These are phyloP conservation scores for Thozetella sp. DNA, from an alignment of 495 filamentous ascomycete species.

Conservation along the genomic window DNA sequence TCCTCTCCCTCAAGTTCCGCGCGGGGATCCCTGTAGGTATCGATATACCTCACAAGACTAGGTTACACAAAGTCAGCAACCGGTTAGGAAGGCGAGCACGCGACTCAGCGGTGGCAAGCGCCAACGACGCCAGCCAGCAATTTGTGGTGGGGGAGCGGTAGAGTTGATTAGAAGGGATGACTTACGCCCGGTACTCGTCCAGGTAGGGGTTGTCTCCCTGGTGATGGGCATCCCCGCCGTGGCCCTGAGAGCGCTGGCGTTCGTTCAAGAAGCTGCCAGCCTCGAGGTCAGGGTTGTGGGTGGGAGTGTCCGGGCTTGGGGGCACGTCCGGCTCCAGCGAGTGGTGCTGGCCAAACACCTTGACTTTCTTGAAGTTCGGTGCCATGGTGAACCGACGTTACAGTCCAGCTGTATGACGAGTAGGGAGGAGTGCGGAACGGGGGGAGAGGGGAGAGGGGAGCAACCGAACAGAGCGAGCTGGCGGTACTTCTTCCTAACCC, in stretches of 20 bases:
- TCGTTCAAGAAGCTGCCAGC: slow-evolving; percentile 1
- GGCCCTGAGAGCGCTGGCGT: background rate
- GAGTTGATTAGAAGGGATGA: background rate
- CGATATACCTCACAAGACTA: background rate
- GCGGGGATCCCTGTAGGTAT: slow-evolving; percentile 1
- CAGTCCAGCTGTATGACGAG: slow-evolving; percentile 23
- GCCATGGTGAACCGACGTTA: slow-evolving; percentile 22
- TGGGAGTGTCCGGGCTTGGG: background rate
- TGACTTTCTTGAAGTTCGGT: slow-evolving; percentile 22
- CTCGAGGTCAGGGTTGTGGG: background rate
- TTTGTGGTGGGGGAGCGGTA: too few species aligned
- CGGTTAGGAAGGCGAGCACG: background rate
- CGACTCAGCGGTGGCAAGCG: background rate
- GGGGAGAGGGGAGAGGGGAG: background rate
- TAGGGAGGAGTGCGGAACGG: background rate
- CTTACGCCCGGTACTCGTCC: slow-evolving; percentile 38
- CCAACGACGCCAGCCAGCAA: background rate
- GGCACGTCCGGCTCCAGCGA: slow-evolving; percentile 7
- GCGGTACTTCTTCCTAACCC: background rate
- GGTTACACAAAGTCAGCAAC: too few species aligned
- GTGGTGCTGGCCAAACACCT: slow-evolving; percentile 14
- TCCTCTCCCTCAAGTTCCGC: slow-evolving; percentile 2
- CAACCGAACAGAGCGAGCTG: slow-evolving; percentile 1
- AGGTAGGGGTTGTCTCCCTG: slow-evolving; percentile 18
- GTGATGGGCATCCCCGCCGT: slow-evolving; percentile 8